Evolutionary conservation across 352 stramenopile species (phyloP), one percentile per base, ranked within the genome.

Genomic region (Peronosclerospora sorghi): DNA sequence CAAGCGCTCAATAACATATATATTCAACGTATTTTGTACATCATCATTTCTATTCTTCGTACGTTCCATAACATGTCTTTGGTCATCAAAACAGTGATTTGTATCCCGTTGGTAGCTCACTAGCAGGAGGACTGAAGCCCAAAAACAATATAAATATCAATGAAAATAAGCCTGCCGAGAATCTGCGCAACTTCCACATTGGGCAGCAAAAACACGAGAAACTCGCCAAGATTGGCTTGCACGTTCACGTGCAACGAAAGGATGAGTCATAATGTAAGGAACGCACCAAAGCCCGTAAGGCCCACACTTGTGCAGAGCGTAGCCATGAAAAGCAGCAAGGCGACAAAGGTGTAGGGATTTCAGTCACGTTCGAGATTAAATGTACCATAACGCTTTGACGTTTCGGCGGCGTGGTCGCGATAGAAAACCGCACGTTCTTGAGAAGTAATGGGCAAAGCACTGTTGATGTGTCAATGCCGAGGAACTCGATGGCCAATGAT

Each of bases 341-440:
- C 53, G 19, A 71, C 27, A 20, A 67, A 53, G 1, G 71, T 51
- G 51, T 78, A 81, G 36, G 68, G 37, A 81, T 70, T 67, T 97
- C 89, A 7, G 70, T 62, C 17, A 96, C 35, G 6, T 4, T 41
- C 8, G 20, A 10, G 29, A 8, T 70, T 2, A 95, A 21, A 75
- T 76, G 53, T 96, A 91, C 51, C 83, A 79, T 5, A 74, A 46
- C 17, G 78, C 55, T 27, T 82, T 74, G 57, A 97, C 50, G 94
- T 96, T 51, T 88, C 47, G 9, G 85, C 73, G 6, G 83, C 75
- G 24, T 91, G 84, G 57, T 97, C 89, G 8, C 87, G 69, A 74
- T 97, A 97, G 55, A 93, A 98, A 23, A 86, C 75, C 12, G 86
- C 85, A 32, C 89, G 70, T 44, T 96, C 83, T 14, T 79, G 67